Evolutionary conservation across 352 stramenopile genomes (phyloP), one percentile per base, ranked within the genome.

Genomic region (Pythium grandisporangium): DNA sequence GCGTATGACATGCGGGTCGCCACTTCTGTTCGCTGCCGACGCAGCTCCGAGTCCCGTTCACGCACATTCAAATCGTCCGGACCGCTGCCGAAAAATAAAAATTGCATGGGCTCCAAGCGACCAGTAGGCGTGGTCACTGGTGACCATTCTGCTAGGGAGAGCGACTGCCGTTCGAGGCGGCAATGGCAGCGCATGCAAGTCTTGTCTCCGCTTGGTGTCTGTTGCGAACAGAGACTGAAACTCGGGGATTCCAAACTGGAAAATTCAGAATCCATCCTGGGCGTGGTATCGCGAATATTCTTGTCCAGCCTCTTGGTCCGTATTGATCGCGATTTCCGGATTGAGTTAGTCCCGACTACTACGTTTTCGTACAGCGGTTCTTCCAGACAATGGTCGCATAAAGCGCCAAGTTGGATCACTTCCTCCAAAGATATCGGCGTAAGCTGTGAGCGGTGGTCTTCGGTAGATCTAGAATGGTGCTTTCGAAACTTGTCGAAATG

Each of bases 51-150:
- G 21, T 74, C 64, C 13, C 71, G 42, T 8, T 67, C 51, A 14
- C 38, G 36, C 20, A 61, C n/a, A n/a, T n/a, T n/a, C n/a, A n/a
- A n/a, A n/a, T n/a, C n/a, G 5, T 80, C 63, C 2, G 65, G 45
- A 22, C 51, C 61, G 1, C 70, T 63, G 0, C 44, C 45, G 45
- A 77, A 84, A 51, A 84, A 81, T 5, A 84, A 49, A 38, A 84
- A 84, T 39, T 81, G 55, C 39, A 76, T 70, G 0, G 46, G 63
- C 12, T 46, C 11, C 14, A 42, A 34, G n/a, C n/a, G n/a, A n/a
- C n/a, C n/a, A n/a, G n/a, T n/a, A n/a, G n/a, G n/a, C n/a, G n/a
- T n/a, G n/a, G n/a, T n/a, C n/a, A n/a, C n/a, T n/a, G n/a, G n/a
- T n/a, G n/a, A n/a, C n/a, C n/a, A n/a, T 12, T 47, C 19, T 19